A percentile compares a stretch with the other conserved stretches of the same genome.
Evolutionary conservation across 805 yeast genomes (phyloP).

Genomic region (Metschnikowia baotianmanensis): DNA sequence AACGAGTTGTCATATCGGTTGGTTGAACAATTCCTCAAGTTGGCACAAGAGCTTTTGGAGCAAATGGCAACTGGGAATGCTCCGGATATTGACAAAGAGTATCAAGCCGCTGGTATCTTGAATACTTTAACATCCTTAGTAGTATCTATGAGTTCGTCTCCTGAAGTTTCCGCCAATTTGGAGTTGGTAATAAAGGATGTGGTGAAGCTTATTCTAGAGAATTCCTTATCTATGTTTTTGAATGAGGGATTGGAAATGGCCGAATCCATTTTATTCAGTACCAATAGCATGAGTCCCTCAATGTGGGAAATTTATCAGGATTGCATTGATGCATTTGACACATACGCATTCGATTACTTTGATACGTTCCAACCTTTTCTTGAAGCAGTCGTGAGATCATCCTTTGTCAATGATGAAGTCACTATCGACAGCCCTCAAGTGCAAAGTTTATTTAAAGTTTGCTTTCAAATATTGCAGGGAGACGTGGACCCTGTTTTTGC

Average conservation of each 20-base stretch:
- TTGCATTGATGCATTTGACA: slow-evolving; percentile 52
- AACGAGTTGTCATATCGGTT: slow-evolving; percentile 48
- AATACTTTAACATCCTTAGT: slow-evolving; percentile 43
- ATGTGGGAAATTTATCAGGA: slow-evolving; percentile 53
- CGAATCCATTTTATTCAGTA: slow-evolving; percentile 56
- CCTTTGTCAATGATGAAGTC: slow-evolving; percentile 38
- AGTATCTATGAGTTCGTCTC: slow-evolving; percentile 41
- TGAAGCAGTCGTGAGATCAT: slow-evolving; percentile 51
- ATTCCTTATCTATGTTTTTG: slow-evolving; percentile 39
- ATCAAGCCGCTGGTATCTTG: slow-evolving; percentile 43
- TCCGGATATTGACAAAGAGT: slow-evolving; percentile 37
- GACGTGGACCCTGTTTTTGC: slow-evolving; percentile 44
- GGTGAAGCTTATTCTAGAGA: slow-evolving; percentile 34
- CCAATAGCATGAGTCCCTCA: slow-evolving; percentile 47
- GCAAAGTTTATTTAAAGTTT: slow-evolving; percentile 35
- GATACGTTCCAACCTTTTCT: slow-evolving; percentile 56
- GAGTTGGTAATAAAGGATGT: slow-evolving; percentile 34
- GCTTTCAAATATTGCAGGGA: slow-evolving; percentile 33
- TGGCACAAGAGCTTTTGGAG: slow-evolving; percentile 57
- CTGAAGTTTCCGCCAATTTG: slow-evolving; percentile 35
- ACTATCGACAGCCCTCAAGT: slow-evolving; percentile 40
- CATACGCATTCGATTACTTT: slow-evolving; percentile 58
- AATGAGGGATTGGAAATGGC: slow-evolving; percentile 42
- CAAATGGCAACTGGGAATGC: slow-evolving; percentile 18
- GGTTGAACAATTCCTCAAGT: slow-evolving; percentile 68